Evolutionary conservation across 1,284 basidiomycete genomes (phyloP).

Genomic region (Rhodofomes roseus): DNA sequence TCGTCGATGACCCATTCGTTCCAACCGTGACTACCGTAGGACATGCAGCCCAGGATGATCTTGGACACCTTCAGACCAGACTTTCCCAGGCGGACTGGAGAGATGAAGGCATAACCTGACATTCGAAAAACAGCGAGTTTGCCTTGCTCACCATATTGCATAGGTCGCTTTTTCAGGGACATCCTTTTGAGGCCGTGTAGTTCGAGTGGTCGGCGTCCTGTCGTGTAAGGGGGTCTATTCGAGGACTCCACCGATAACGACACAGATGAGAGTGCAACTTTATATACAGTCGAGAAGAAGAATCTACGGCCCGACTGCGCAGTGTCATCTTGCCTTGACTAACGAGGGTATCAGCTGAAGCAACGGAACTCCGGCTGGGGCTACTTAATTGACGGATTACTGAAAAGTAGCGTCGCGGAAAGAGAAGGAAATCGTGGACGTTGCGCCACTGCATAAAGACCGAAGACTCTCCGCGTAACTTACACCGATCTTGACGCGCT

Average conservation of each 20-base stretch:
- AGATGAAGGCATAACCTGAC: not conserved
- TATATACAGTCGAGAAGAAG: not conserved
- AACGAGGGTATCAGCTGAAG: not conserved
- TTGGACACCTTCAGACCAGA: conserved; percentile 43
- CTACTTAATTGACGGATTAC: not conserved
- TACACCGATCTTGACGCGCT: too few species aligned
- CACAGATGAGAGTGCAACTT: not conserved
- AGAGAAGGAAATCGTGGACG: not conserved
- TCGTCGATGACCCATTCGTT: conserved; percentile 35
- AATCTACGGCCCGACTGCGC: not conserved
- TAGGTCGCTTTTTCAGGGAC: not conserved
- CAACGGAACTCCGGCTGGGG: not conserved
- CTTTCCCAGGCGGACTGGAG: conserved; percentile 38
- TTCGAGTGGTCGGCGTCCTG: not conserved
- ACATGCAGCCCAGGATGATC: conserved; percentile 42
- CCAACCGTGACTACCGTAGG: conserved; percentile 38
- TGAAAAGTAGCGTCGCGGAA: not conserved
- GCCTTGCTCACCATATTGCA: not conserved
- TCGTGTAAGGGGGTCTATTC: not conserved
- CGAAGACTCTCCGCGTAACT: not conserved
- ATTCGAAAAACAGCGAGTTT: not conserved
- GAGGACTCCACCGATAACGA: not conserved
- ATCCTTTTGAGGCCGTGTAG: not conserved
- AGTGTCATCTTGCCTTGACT: not conserved
- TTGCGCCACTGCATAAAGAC: not conserved